Evolutionary conservation across 2,329 filamentous ascomycete genomes (phyloP).

Genomic region (Talaromyces sp.): DNA sequence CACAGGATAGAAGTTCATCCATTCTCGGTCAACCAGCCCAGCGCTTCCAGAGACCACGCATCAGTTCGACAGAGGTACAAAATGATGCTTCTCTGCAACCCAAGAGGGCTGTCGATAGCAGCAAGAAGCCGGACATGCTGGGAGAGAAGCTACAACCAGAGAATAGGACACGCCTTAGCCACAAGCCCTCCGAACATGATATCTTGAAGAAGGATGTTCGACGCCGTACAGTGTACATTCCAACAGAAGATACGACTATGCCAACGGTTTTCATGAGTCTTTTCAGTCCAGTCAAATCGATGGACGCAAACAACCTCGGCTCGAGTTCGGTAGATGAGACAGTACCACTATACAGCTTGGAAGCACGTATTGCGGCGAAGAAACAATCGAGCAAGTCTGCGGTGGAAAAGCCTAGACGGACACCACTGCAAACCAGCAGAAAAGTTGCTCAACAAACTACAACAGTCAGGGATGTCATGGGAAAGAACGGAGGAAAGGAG

Average conservation of each 20-base stretch:
- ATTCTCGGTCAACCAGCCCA: slow-evolving; percentile 43
- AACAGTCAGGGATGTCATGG: slow-evolving; percentile 48
- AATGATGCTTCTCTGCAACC: neutral
- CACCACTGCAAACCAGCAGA: slow-evolving; percentile 49
- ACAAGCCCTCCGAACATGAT: slow-evolving; percentile 25
- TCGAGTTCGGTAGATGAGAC: slow-evolving; percentile 24
- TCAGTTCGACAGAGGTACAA: slow-evolving; percentile 28
- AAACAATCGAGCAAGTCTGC: slow-evolving; percentile 29
- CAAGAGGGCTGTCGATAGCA: slow-evolving; percentile 14
- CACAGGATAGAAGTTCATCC: slow-evolving; percentile 30
- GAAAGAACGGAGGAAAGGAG: slow-evolving; percentile 60
- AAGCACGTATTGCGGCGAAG: slow-evolving; percentile 36
- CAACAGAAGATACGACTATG: slow-evolving; percentile 43
- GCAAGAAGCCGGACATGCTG: slow-evolving; percentile 8
- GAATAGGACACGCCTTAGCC: slow-evolving; percentile 15
- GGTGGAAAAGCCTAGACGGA: slow-evolving; percentile 33
- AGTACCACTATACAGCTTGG: slow-evolving; percentile 29
- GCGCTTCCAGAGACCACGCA: slow-evolving; percentile 36
- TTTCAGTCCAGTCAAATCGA: slow-evolving; percentile 42
- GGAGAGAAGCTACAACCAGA: slow-evolving; percentile 4
- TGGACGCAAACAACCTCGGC: slow-evolving; percentile 16
- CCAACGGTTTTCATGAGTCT: slow-evolving; percentile 46
- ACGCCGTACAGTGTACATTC: slow-evolving; percentile 44
- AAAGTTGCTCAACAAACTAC: slow-evolving; percentile 43
- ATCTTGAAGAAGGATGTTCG: slow-evolving; percentile 34